phyloP scores from a whole-genome alignment of 495 filamentous ascomycete species.

The Durotheca rogersii region DNA sequence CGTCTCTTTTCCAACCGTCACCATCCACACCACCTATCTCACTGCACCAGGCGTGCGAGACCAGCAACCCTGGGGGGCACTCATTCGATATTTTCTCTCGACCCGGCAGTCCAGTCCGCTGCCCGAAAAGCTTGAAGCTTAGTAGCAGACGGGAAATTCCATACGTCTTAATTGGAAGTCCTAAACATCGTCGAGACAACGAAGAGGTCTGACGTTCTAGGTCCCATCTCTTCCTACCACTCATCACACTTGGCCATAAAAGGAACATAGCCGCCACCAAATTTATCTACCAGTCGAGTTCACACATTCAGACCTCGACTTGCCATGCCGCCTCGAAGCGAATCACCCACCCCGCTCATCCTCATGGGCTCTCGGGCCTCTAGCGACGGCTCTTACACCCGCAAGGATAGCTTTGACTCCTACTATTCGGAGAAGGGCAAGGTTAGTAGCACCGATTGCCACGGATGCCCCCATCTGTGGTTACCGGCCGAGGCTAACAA shows the following conservation, averaged over 20 bases:
- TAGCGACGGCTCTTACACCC: slow-evolving; percentile 13
- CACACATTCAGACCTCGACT: slow-evolving; percentile 1
- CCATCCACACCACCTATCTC: slow-evolving; percentile 12
- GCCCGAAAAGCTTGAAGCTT: slow-evolving; percentile 24
- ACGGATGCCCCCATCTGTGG: background rate
- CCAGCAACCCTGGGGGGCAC: slow-evolving; percentile 26
- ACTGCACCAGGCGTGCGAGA: slow-evolving; percentile 28
- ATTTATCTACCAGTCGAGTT: background rate
- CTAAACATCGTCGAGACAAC: no score
- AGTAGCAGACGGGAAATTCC: background rate
- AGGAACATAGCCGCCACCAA: no score
- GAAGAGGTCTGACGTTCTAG: no score
- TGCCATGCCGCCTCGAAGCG: slow-evolving; percentile 25
- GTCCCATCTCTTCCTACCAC: no score
- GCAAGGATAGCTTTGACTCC: slow-evolving; percentile 30
- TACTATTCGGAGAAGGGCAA: slow-evolving; percentile 30
- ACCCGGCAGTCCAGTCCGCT: slow-evolving; percentile 4
- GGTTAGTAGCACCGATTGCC: slow-evolving; percentile 13
- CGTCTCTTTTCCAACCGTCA: slow-evolving; percentile 3
- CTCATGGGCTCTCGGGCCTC: slow-evolving; percentile 10
- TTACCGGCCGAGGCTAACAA: slow-evolving; percentile 7
- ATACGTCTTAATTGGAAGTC: slow-evolving; percentile 7
- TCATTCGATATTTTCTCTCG: slow-evolving; percentile 15
- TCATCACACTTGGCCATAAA: no score
- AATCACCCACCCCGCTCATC: slow-evolving; percentile 10